A percentile compares a stretch with the other conserved stretches of the same genome.
Conservation (phyloP, 2,329 filamentous ascomycete species). For the Phialophora verrucosa region DNA sequence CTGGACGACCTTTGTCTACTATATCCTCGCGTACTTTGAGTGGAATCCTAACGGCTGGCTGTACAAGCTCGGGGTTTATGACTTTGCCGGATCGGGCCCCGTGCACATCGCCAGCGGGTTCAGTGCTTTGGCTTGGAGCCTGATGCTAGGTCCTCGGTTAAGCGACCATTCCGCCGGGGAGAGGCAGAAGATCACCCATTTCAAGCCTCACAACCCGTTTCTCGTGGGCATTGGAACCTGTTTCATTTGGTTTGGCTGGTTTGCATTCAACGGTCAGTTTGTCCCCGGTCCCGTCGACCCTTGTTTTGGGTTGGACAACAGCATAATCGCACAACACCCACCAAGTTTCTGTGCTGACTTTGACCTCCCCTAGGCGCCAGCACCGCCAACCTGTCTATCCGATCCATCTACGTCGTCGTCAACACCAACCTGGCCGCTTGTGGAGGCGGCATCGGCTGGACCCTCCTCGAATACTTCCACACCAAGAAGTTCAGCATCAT, state of each 20-base stretch:
- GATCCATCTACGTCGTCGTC: constrained; percentile 61
- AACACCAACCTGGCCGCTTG: constrained; percentile 65
- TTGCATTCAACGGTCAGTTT: constrained; percentile 81
- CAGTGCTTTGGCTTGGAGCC: constrained; percentile 72
- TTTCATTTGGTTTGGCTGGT: constrained; percentile 66
- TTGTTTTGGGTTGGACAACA: neutral
- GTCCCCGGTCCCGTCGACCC: neutral
- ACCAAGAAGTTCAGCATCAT: constrained; percentile 58
- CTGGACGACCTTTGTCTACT: constrained; percentile 74
- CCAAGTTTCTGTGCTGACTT: neutral
- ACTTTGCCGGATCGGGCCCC: constrained; percentile 76
- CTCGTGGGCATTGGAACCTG: constrained; percentile 72
- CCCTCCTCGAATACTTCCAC: constrained; percentile 59
- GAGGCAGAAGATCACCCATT: constrained; percentile 55
- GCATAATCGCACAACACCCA: neutral
- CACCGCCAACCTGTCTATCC: constrained; percentile 59
- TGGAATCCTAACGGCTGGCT: constrained; percentile 78
- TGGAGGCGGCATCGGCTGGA: constrained; percentile 61
- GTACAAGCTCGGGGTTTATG: constrained; percentile 69
- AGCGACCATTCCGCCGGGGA: constrained; percentile 57
- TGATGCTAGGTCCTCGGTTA: constrained; percentile 74
- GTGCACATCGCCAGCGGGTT: constrained; percentile 76
- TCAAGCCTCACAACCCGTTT: constrained; percentile 71
- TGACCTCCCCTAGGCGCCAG: constrained; percentile 45
- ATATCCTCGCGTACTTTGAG: constrained; percentile 73